Conservation (phyloP, 176 grass and related monocot species). For the Ensete ventricosum region DNA sequence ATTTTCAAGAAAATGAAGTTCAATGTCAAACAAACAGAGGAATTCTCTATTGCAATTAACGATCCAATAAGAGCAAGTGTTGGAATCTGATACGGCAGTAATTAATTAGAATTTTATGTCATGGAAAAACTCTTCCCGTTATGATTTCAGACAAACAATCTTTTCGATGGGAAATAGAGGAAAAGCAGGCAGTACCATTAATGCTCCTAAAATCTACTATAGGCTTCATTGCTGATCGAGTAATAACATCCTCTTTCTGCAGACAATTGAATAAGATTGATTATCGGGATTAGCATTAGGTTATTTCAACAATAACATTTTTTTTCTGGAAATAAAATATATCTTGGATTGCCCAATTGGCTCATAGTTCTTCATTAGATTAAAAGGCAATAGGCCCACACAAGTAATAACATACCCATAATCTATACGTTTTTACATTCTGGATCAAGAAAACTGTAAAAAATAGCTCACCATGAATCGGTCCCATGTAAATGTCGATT, state of each 20-base stretch:
- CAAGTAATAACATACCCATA: not conserved
- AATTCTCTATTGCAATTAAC: too few relatives aligned
- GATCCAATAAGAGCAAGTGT: too few relatives aligned
- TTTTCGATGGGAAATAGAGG: not conserved
- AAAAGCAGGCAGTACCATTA: conserved; percentile 43
- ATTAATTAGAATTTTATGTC: too few relatives aligned
- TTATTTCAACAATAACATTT: not conserved
- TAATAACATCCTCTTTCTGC: conserved; percentile 70
- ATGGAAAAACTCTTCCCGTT: too few relatives aligned
- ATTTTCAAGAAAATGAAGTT: too few relatives aligned
- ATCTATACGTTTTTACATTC: not conserved
- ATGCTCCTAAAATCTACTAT: conserved; percentile 65
- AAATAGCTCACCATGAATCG: not conserved
- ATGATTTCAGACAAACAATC: not conserved
- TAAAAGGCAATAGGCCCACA: not conserved
- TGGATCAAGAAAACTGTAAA: not conserved
- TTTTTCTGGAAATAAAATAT: too few relatives aligned
- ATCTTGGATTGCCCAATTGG: not conserved
- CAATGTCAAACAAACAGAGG: too few relatives aligned
- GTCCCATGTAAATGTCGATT: not conserved
- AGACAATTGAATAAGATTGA: conserved; percentile 24
- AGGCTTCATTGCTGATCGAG: too few relatives aligned
- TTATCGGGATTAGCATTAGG: not conserved
- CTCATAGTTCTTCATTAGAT: not conserved
- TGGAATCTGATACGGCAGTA: too few relatives aligned